Evolutionary conservation across 768 basidiomycete genomes (phyloP).

Genomic region (Boletus fagicola): DNA sequence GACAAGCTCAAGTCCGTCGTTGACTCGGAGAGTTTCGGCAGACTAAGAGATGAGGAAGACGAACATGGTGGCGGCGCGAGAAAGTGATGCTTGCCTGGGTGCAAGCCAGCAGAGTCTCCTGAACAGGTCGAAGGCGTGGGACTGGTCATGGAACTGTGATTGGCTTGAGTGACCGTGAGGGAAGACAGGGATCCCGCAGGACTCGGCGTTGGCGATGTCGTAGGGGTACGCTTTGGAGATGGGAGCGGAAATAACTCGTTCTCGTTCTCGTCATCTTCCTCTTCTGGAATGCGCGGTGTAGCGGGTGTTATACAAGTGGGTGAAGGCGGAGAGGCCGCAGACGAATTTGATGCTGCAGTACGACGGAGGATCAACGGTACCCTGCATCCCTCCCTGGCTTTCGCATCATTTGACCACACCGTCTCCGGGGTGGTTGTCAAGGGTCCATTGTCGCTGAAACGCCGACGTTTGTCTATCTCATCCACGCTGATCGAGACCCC

Average conservation of each 20-base stretch:
- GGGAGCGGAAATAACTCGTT: conserved; percentile 58
- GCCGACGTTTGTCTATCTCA: conserved; percentile 59
- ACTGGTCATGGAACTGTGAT: conserved; percentile 2
- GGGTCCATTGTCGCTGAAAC: conserved; percentile 38
- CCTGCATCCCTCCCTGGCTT: not conserved
- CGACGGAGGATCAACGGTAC: not conserved
- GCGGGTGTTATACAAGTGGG: conserved; percentile 11
- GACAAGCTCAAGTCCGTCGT: conserved; percentile 1
- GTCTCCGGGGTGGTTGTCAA: not conserved
- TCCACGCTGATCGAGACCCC: conserved; percentile 52
- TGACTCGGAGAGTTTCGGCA: conserved; percentile 19
- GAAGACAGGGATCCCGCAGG: conserved; percentile 32
- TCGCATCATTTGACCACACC: not conserved
- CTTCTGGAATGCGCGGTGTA: conserved; percentile 33
- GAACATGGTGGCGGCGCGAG: conserved; percentile 23
- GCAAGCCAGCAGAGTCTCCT: conserved; percentile 4
- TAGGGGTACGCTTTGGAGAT: conserved; percentile 54
- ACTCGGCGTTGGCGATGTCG: conserved; percentile 38
- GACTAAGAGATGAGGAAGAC: conserved; percentile 29
- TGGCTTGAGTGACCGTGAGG: conserved; percentile 9
- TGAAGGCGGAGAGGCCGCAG: conserved; percentile 3
- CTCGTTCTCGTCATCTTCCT: conserved; percentile 50
- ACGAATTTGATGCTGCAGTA: not conserved
- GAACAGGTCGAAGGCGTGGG: conserved; percentile 22
- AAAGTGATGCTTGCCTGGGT: conserved; percentile 6